Evolutionary conservation across 192 early-diverging fungal species (phyloP).

Genomic region (Coemansia sp.): DNA sequence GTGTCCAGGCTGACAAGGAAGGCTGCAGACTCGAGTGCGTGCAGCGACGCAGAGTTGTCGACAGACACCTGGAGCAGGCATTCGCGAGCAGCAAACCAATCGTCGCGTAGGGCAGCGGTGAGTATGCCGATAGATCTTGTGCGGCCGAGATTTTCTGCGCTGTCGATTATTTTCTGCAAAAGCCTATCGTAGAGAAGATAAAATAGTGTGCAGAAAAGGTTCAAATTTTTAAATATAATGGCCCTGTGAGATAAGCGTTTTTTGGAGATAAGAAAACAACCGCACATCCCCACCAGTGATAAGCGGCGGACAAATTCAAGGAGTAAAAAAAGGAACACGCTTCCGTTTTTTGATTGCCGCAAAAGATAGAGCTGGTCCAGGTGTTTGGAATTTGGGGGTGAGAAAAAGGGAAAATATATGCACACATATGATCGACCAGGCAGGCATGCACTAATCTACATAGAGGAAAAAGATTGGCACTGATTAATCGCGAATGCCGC

Average conservation of each 20-base stretch:
- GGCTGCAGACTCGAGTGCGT: constrained; percentile 69
- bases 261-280: not conserved
- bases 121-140: constrained; percentile 56
- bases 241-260: constrained; percentile 20
- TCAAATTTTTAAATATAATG: not conserved
- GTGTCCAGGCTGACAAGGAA: constrained; percentile 82
- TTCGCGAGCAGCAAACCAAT: constrained; percentile 59
- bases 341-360: not conserved
- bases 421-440: not conserved
- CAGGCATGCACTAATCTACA: not conserved
- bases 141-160: constrained; percentile 56
- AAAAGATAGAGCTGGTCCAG: constrained; percentile 5
- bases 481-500: constrained; percentile 6
- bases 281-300: not conserved
- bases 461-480: constrained; percentile 1
- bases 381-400: not conserved
- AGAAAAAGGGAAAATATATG: too few species aligned
- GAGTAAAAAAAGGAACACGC: constrained; percentile 15
- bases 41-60: constrained; percentile 63
- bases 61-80: constrained; percentile 61
- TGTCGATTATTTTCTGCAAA: constrained; percentile 66
- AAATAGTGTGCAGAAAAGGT: not conserved
- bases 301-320: constrained; percentile 35
- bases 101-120: constrained; percentile 58
- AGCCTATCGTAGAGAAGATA: constrained; percentile 50